A percentile compares a stretch with the other conserved stretches of the same genome.
phyloP scores from a whole-genome alignment of 257 asterid genomes.

The Gardenia jasminoides region DNA sequence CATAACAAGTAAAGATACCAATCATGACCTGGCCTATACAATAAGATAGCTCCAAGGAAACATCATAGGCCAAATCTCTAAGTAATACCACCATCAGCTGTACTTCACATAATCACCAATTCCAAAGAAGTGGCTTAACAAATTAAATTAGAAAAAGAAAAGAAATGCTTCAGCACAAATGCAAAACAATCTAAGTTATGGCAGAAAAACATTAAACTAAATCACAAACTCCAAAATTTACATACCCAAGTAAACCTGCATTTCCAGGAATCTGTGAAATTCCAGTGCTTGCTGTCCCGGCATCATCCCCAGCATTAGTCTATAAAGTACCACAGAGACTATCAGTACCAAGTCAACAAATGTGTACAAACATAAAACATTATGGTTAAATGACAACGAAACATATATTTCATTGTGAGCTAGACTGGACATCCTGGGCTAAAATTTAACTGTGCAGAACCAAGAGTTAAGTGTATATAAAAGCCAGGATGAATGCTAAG shows the following conservation, averaged over 20 bases:
- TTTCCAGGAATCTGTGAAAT: constrained; percentile 76
- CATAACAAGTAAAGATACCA: not conserved
- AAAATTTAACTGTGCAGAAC: not conserved
- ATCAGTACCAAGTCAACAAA: constrained; percentile 21
- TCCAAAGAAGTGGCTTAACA: not conserved
- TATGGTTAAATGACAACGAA: not conserved
- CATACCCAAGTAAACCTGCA: constrained; percentile 95
- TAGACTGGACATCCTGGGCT: not conserved
- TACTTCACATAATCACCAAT: not conserved
- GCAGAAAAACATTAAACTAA: not conserved
- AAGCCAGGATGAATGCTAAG: not conserved
- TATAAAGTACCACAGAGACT: constrained; percentile 32
- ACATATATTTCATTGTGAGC: constrained; percentile 1
- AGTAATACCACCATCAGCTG: too few relatives aligned
- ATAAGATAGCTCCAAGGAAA: not conserved
- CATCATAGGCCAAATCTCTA: not conserved
- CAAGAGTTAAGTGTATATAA: constrained; percentile 2
- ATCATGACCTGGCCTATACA: not conserved
- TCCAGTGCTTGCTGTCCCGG: constrained; percentile 56
- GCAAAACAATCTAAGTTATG: not conserved
- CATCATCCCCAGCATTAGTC: constrained; percentile 60
- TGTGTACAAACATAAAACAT: not conserved
- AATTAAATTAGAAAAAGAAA: not conserved
- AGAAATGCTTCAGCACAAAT: not conserved
- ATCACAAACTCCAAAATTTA: constrained; percentile 9